Evolutionary conservation across 2,329 filamentous ascomycete genomes (phyloP), one percentile per base, ranked within the genome.

Genomic region (Fusarium liriodendri): DNA sequence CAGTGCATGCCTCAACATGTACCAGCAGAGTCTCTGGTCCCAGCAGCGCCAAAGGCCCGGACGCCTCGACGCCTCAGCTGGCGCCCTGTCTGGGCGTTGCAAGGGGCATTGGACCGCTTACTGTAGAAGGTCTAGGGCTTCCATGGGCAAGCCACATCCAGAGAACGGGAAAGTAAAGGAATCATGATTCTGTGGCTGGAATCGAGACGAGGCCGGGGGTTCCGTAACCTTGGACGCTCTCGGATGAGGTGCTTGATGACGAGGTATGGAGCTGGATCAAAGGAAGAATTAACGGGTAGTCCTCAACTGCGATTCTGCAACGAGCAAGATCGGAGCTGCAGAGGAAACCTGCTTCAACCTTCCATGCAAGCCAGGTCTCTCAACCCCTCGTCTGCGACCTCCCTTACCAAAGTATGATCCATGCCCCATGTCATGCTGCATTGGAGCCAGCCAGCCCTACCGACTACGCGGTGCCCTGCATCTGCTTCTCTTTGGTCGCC

Each of bases 101-200:
- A 70, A 74, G 69, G 72, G 71, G 69, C 50, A 71, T 74, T 50
- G 45, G 45, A 18, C 8, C 35, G 58, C n/a, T 69, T 47, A 50
- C 45, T 50, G 45, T 50, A 50, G 45, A 50, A 50, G 45, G 45
- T 50, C 45, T 50, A 50, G 72, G 59, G 69, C 69, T 50, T 72
- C 66, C 62, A 25, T 55, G 62, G 64, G 55, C 65, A 75, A 72
- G 73, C 73, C 73, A 76, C 73, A 62, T 55, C 55, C 62, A 60
- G 54, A 42, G 32, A 52, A 27, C 37, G 50, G 18, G 40, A 29
- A 63, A 33, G 20, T 35, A 33, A 45, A 64, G 58, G 69, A 38
- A 59, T 37, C 45, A 73, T 76, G 74, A 76, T 60, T 58, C 58
- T 37, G 66, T 68, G 66, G 71, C 73, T 62, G 55, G 71, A 52